Percentiles rank a stretch among this genome's conserved stretches.
Evolutionary conservation across 352 stramenopile genomes (phyloP).

Genomic region (Elongisporangium prolatum): DNA sequence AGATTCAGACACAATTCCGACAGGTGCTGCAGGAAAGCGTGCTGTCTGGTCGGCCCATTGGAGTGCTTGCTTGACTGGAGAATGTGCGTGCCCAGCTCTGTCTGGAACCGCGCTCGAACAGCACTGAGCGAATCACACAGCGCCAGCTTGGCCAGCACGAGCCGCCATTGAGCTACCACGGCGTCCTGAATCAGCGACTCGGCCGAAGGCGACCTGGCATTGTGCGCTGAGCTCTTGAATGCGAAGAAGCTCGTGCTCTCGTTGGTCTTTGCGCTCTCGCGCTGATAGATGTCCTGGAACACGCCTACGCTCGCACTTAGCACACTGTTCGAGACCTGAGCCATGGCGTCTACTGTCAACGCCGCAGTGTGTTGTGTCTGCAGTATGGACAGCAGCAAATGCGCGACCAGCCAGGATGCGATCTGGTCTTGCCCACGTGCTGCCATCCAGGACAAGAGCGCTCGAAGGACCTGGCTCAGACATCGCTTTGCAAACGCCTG

Average conservation of each 20-base stretch:
- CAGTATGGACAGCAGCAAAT: slow-evolving; percentile 29
- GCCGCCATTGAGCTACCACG: slow-evolving; percentile 16
- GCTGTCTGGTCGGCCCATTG: slow-evolving; percentile 12
- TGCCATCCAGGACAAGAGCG: slow-evolving; percentile 3
- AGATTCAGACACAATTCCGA: slow-evolving; percentile 34
- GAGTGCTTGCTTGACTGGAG: slow-evolving; percentile 7
- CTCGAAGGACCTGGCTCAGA: slow-evolving; percentile 5
- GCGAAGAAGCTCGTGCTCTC: slow-evolving; percentile 44
- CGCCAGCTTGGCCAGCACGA: slow-evolving; percentile 18
- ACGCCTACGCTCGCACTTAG: slow-evolving; percentile 35
- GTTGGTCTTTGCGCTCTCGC: slow-evolving; percentile 19
- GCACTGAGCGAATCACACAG: slow-evolving; percentile 15
- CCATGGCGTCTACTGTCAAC: slow-evolving; percentile 12
- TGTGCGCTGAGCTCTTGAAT: slow-evolving; percentile 26
- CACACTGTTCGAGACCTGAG: slow-evolving; percentile 4
- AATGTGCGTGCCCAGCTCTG: slow-evolving; percentile 19
- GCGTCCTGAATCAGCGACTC: slow-evolving; percentile 16
- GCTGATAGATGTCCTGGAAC: slow-evolving; percentile 39
- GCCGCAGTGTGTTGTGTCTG: slow-evolving; percentile 3
- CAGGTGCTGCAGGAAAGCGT: slow-evolving; percentile 38
- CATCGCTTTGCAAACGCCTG: slow-evolving; percentile 3
- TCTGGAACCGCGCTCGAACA: slow-evolving; percentile 27
- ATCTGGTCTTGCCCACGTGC: slow-evolving; percentile 7
- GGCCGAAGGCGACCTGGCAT: background rate
- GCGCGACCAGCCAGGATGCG: slow-evolving; percentile 43